These are phyloP conservation scores for Cladosporium colombiae DNA, from an alignment of 2,329 filamentous ascomycete genomes.

Conservation along the genomic window DNA sequence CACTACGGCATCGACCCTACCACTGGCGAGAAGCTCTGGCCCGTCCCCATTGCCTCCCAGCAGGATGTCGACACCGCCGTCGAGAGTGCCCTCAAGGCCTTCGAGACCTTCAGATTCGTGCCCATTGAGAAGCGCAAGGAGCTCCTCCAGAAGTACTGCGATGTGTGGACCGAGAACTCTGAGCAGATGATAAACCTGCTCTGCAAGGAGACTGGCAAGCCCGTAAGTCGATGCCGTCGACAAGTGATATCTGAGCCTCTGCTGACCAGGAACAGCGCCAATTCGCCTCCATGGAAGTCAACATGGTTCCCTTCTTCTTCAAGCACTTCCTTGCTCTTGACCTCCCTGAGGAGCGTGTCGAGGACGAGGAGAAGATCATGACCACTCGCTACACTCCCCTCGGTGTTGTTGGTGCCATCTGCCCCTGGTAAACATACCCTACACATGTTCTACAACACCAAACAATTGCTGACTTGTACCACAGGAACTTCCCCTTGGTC, in stretches of 20 bases:
- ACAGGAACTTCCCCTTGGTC: constrained; percentile 54
- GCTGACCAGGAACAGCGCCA: constrained; percentile 37
- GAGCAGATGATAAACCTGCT: constrained; percentile 41
- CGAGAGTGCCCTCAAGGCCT: constrained; percentile 39
- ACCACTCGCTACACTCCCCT: constrained; percentile 50
- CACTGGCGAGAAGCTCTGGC: constrained; percentile 41
- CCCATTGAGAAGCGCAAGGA: constrained; percentile 42
- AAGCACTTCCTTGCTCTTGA: constrained; percentile 41
- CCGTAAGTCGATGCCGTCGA: constrained; percentile 28
- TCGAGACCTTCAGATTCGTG: constrained; percentile 37
- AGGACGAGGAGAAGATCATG: constrained; percentile 51
- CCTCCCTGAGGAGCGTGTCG: constrained; percentile 43
- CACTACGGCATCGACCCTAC: constrained; percentile 39
- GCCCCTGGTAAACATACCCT: constrained; percentile 39
- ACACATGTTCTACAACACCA: background rate
- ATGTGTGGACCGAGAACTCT: constrained; percentile 35
- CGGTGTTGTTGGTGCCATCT: constrained; percentile 50
- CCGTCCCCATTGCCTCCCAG: constrained; percentile 40
- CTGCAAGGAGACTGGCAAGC: constrained; percentile 43
- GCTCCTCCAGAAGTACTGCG: constrained; percentile 36
- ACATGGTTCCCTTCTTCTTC: constrained; percentile 39
- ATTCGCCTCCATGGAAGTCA: constrained; percentile 45
- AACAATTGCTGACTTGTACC: background rate
- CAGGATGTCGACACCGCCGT: constrained; percentile 44
- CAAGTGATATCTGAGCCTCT: background rate